phyloP scores from a whole-genome alignment of 192 early-diverging fungal genomes.

The Lunasporangiospora selenospora region DNA sequence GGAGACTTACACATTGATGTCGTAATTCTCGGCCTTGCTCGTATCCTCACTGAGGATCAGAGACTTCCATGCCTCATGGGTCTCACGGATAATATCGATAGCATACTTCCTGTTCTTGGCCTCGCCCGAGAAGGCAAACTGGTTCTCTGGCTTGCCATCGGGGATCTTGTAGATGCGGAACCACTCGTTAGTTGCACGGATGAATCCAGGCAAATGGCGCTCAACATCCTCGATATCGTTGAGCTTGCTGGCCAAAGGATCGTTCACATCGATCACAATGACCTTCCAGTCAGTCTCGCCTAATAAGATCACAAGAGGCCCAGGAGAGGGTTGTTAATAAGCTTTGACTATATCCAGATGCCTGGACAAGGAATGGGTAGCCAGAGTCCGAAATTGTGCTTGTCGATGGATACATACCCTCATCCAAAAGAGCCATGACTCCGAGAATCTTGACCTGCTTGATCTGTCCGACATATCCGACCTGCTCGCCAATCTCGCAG shows the following conservation, averaged over 20 bases:
- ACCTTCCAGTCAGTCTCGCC: constrained; percentile 99
- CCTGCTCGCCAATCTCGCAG: constrained; percentile 96
- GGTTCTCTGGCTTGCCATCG: constrained; percentile 99
- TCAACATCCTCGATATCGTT: constrained; percentile 99
- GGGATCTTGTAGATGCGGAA: constrained; percentile 99
- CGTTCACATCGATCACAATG: constrained; percentile 96
- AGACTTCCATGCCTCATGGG: constrained; percentile 91
- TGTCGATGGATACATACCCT: constrained; percentile 66
- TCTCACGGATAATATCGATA: constrained; percentile 89
- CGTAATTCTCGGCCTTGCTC: constrained; percentile 71
- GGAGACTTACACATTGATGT: constrained; percentile 70
- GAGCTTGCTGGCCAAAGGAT: constrained; percentile 96
- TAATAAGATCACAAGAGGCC: constrained; percentile 17
- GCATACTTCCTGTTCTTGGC: constrained; percentile 92
- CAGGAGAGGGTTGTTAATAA: background rate
- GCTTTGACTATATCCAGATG: background rate
- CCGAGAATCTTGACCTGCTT: constrained; percentile 99
- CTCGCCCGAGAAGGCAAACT: constrained; percentile 96
- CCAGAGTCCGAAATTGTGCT: too few relatives aligned
- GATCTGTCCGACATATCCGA: constrained; percentile 92
- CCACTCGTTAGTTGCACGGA: constrained; percentile 99
- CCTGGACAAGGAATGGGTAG: background rate
- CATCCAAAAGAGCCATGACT: constrained; percentile 98
- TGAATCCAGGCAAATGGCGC: constrained; percentile 93
- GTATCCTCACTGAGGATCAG: constrained; percentile 74